Base-by-base conservation (phyloP, 306 rosid species). In the Citrullus colocynthis region DNA sequence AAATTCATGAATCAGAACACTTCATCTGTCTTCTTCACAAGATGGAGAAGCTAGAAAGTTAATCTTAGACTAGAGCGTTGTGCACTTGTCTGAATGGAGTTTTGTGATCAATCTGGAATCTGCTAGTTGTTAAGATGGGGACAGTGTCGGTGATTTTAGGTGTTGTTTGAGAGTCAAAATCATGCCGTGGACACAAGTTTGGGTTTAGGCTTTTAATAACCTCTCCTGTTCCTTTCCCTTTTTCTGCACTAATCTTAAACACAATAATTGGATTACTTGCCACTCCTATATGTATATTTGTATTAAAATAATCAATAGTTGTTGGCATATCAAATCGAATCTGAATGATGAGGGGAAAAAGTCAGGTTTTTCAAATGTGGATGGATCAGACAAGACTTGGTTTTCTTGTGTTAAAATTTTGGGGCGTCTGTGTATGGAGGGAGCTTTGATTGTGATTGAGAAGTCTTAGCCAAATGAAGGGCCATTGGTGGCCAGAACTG, bases 261-360 rank as follows among this genome's bases (percentile, higher is more conserved):
- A 74, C 63, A 74, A 74, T 74, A 52, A 74, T 67, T 54, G 78
- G 63, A 49, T 51, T 73, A 30, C 41, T 21, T 71, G 76, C 48
- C 39, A 14, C 72, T 65, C 6, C 63, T 20, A 21, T 18, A 32
- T 63, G 16, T 63, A 36, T 34, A 7, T 32, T 24, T 37, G 20
- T 21, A 39, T 63, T 65, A 8, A 18, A 76, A 65, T 76, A 81
- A 36, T 76, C 32, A 13, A 30, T 18, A 76, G 81, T 81, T 58
- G 84, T 62, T 81, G 74, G 66, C 58, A 57, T 70, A 58, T 81
- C 81, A 77, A 67, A 69, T 81, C 78, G 30, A 58, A 45, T 56
- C 34, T 41, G 55, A 74, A 28, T 9, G 69, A 48, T 64, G 11
- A 37, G 21, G 24, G 61, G 16, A n/a, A 12, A 36, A 63, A 14